Evolutionary conservation across 345 rosid genomes (phyloP).

Genomic region (Pugionium dolabratum): DNA sequence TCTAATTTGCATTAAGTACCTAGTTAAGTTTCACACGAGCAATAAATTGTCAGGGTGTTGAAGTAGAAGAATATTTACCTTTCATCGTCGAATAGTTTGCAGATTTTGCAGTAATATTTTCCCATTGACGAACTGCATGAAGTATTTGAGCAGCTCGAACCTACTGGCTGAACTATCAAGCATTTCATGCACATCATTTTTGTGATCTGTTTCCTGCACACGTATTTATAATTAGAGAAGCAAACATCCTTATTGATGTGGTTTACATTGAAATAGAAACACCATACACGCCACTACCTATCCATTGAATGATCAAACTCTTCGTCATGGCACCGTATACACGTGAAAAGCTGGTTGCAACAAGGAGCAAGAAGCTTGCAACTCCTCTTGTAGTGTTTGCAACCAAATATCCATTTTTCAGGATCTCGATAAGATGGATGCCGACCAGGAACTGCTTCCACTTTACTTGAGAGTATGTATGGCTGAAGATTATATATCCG

Average conservation of each 20-base stretch:
- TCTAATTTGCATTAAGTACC: background rate
- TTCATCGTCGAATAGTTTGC: constrained; percentile 72
- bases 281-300: constrained; percentile 50
- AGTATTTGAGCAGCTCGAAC: constrained; percentile 51
- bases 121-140: constrained; percentile 70
- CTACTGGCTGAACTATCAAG: constrained; percentile 66
- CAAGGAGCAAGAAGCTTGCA: constrained; percentile 80
- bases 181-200: constrained; percentile 93
- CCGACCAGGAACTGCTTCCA: constrained; percentile 48
- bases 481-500: constrained; percentile 39
- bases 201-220: constrained; percentile 63
- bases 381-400: constrained; percentile 81
- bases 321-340: constrained; percentile 83
- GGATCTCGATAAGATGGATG: constrained; percentile 69
- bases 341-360: constrained; percentile 67
- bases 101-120: constrained; percentile 75
- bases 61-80: constrained; percentile 46
- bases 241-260: background rate
- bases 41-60: background rate
- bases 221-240: background rate
- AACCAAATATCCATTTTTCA: constrained; percentile 60
- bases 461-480: constrained; percentile 43
- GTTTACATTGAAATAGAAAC: constrained; percentile 13
- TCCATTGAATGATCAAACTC: constrained; percentile 81
- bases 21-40: no score